phyloP scores from a whole-genome alignment of 352 stramenopile genomes.

The Pythium chondricola region DNA sequence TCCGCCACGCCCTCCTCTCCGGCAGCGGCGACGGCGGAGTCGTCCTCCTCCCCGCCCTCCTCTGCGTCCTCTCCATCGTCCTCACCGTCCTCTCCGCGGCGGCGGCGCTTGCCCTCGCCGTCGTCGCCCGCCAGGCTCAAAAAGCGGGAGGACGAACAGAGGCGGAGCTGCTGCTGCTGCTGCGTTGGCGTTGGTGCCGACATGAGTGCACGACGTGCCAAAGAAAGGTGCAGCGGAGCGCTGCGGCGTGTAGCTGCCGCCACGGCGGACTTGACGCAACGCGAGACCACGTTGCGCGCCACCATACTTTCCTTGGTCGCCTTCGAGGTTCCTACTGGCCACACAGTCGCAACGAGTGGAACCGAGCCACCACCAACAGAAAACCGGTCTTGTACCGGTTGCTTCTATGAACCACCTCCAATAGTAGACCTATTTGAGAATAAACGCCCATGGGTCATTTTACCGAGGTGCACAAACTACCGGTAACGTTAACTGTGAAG shows the following conservation, averaged over 20 bases:
- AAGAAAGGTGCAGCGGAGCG: constrained; percentile 4
- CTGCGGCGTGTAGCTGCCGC: not conserved
- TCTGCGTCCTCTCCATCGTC: constrained; percentile 10
- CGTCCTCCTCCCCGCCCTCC: constrained; percentile 17
- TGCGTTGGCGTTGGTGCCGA: not conserved
- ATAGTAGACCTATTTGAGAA: no score
- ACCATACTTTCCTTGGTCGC: constrained; percentile 4
- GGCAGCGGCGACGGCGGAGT: constrained; percentile 16
- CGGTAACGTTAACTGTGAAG: no score
- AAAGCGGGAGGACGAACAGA: constrained; percentile 65
- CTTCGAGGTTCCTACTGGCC: constrained; percentile 10
- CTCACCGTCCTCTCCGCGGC: constrained; percentile 6
- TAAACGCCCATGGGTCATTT: no score
- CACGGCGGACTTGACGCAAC: constrained; percentile 20
- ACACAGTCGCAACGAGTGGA: constrained; percentile 17
- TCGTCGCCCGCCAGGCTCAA: constrained; percentile 65
- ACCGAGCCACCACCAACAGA: not conserved
- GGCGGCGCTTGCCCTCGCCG: constrained; percentile 19
- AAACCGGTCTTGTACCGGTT: constrained; percentile 6
- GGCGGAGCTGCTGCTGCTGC: constrained; percentile 14
- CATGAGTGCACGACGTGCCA: constrained; percentile 1
- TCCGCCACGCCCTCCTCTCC: constrained; percentile 21
- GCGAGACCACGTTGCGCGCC: constrained; percentile 21
- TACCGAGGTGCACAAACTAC: no score
- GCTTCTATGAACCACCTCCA: no score